phyloP scores from a whole-genome alignment of 2,329 filamentous ascomycete genomes.

The Pseudogymnoascus sp. region DNA sequence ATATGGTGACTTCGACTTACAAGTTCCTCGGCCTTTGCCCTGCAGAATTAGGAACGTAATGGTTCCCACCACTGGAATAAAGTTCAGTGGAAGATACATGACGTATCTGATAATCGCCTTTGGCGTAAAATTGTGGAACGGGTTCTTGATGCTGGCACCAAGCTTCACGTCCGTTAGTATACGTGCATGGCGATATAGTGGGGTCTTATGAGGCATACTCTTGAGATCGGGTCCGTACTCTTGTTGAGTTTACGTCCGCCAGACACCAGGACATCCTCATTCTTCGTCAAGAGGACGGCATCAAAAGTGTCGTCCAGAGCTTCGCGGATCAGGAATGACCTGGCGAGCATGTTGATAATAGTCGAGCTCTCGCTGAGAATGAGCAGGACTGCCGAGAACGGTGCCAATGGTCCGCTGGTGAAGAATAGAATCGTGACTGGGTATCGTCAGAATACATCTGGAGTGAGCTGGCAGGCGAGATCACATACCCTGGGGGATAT shows the following conservation, averaged over 20 bases:
- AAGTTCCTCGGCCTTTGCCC: conserved; percentile 44
- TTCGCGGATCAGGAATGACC: conserved; percentile 71
- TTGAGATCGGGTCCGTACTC: conserved; percentile 45
- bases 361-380: conserved; percentile 56
- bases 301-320: conserved; percentile 86
- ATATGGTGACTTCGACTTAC: conserved; percentile 4
- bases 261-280: conserved; percentile 54
- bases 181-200: background rate
- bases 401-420: conserved; percentile 66
- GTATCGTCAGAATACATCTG: background rate
- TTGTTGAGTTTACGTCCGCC: conserved; percentile 66
- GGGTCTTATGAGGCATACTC: background rate
- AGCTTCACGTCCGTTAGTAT: conserved; percentile 30
- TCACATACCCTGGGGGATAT: conserved; percentile 58
- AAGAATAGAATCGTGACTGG: conserved; percentile 34
- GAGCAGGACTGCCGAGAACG: conserved; percentile 62
- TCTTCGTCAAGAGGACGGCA: conserved; percentile 50
- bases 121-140: conserved; percentile 48
- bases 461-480: background rate
- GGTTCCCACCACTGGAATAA: conserved; percentile 84
- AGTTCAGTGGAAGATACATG: conserved; percentile 84
- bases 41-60: conserved; percentile 71
- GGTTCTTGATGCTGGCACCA: conserved; percentile 49
- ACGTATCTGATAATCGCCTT: conserved; percentile 64
- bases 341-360: conserved; percentile 48